These are phyloP conservation scores for Apocynum venetum DNA, from an alignment of 257 asterid species.

Conservation along the genomic window DNA sequence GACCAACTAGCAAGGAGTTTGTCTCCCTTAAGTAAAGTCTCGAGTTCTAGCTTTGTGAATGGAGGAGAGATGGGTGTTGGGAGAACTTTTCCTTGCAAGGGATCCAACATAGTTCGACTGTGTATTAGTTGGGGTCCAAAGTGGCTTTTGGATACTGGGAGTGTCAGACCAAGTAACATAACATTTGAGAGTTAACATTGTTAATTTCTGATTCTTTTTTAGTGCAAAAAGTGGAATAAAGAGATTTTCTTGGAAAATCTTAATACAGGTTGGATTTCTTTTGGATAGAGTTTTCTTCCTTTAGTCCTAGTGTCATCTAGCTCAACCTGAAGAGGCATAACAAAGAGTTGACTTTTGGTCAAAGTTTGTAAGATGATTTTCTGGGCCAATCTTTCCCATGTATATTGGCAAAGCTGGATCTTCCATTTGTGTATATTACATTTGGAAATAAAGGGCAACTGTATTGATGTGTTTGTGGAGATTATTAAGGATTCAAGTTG, in stretches of 20 bases:
- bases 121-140: too few relatives aligned
- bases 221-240: background rate
- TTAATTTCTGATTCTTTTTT: background rate
- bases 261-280: background rate
- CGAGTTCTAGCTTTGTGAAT: too few relatives aligned
- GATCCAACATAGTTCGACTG: too few relatives aligned
- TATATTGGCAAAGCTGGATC: background rate
- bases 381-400: background rate
- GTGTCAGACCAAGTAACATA: too few relatives aligned
- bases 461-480: background rate
- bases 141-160: too few relatives aligned
- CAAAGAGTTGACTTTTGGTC: background rate
- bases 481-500: background rate
- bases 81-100: too few relatives aligned
- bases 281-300: background rate
- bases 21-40: too few relatives aligned
- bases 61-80: too few relatives aligned
- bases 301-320: background rate
- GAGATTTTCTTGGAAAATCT: background rate
- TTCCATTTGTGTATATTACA: background rate
- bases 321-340: background rate
- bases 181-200: background rate
- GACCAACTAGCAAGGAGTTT: too few relatives aligned
- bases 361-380: background rate
- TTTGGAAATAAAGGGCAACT: background rate